Evolutionary conservation across 148 eudicot species (phyloP).

Genomic region (Vaccinium darrowii): DNA sequence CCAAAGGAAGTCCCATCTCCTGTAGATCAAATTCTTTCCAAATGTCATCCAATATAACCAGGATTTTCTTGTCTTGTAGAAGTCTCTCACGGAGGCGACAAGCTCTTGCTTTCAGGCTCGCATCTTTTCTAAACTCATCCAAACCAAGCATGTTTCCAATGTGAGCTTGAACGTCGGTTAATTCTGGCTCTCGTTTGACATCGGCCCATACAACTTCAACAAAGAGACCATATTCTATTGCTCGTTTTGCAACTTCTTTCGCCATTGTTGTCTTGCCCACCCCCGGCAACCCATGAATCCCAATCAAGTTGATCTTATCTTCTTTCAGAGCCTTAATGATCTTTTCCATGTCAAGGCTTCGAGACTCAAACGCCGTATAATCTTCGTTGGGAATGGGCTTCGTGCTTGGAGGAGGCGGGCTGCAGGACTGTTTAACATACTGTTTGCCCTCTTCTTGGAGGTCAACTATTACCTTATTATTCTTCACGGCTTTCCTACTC

Average conservation of each 20-base stretch:
- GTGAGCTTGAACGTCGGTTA: too few relatives aligned
- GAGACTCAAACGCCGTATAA: constrained; percentile 29
- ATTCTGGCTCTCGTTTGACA: accelerated
- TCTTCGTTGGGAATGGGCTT: constrained; percentile 10
- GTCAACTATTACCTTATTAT: not conserved
- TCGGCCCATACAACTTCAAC: too few relatives aligned
- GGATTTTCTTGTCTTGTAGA: too few relatives aligned
- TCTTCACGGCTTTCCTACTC: not conserved
- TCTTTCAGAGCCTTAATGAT: constrained; percentile 16
- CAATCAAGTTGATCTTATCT: not conserved
- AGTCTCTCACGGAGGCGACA: too few relatives aligned
- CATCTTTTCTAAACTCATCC: too few relatives aligned
- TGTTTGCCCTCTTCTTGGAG: not conserved
- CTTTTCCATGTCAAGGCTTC: not conserved
- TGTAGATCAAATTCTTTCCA: too few relatives aligned
- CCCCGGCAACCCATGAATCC: constrained; percentile 18
- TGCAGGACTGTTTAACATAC: not conserved
- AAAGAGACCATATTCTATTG: not conserved
- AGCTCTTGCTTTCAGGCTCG: too few relatives aligned
- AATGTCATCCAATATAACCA: too few relatives aligned
- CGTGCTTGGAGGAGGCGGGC: constrained; percentile 5
- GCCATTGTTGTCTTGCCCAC: too few relatives aligned
- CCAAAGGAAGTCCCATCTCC: too few relatives aligned
- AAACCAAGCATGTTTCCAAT: too few relatives aligned
- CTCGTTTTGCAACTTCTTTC: too few relatives aligned